These are phyloP conservation scores for Lumnitzera littorea DNA, from an alignment of 345 rosid species.

Conservation along the genomic window DNA sequence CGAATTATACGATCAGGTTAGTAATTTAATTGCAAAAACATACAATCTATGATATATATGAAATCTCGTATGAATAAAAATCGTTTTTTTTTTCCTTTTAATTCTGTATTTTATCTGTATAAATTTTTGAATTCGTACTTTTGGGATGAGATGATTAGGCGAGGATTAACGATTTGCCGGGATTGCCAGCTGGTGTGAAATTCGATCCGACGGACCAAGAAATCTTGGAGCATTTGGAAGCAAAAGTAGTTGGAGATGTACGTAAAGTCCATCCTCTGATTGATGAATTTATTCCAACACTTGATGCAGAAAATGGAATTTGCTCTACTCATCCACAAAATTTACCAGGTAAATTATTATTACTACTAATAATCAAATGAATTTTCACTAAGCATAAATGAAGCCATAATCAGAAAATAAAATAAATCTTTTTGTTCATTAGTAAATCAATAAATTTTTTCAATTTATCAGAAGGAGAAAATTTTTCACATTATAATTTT, in stretches of 20 bases:
- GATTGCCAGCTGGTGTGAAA: conserved; percentile 90
- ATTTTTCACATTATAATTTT: too few relatives aligned
- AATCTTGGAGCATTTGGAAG: conserved; percentile 81
- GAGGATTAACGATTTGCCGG: conserved; percentile 64
- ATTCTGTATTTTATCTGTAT: background rate
- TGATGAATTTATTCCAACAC: conserved; percentile 77
- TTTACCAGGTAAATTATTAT: conserved; percentile 58
- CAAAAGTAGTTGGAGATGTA: conserved; percentile 49
- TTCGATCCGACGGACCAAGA: conserved; percentile 93
- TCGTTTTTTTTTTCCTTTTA: background rate
- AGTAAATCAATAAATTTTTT: too few relatives aligned
- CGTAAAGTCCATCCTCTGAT: conserved; percentile 73
- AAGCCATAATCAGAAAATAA: background rate
- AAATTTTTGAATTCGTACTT: background rate
- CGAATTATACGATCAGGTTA: conserved; percentile 45
- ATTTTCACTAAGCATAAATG: background rate
- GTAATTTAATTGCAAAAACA: conserved; percentile 22
- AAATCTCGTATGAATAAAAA: too few relatives aligned
- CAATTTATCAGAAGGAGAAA: too few relatives aligned
- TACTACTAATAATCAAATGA: background rate
- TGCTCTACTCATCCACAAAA: conserved; percentile 90
- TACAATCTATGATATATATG: too few relatives aligned
- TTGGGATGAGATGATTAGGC: conserved; percentile 23
- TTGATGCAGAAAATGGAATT: conserved; percentile 86
- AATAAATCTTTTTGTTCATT: too few relatives aligned